phyloP scores from a whole-genome alignment of 768 basidiomycete genomes.

The Suillus placidus region DNA sequence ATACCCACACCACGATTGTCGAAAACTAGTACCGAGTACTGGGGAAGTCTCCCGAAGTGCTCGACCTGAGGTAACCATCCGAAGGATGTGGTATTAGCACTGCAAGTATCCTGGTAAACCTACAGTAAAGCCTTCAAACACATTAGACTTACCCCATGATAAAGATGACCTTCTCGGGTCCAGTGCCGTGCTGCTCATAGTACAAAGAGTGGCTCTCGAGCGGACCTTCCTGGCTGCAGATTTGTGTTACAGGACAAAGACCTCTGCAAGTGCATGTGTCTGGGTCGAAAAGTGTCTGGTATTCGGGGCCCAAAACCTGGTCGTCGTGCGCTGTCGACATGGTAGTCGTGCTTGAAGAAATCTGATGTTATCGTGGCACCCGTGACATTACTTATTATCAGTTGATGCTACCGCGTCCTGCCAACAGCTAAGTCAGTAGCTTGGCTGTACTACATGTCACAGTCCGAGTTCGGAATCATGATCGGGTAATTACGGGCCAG shows the following conservation, averaged over 20 bases:
- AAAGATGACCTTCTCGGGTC: constrained; percentile 66
- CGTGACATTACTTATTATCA: not conserved
- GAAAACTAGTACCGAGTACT: constrained; percentile 71
- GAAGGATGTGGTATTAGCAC: constrained; percentile 65
- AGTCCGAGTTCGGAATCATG: too few relatives aligned
- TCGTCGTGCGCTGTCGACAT: constrained; percentile 15
- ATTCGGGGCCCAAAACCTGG: constrained; percentile 22
- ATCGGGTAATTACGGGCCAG: too few relatives aligned
- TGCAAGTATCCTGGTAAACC: constrained; percentile 27
- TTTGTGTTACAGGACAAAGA: constrained; percentile 69
- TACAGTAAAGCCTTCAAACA: not conserved
- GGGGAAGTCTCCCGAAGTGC: constrained; percentile 55
- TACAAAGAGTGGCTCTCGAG: constrained; percentile 76
- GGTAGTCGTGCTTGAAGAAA: not conserved
- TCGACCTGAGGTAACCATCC: constrained; percentile 67
- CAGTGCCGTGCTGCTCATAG: constrained; percentile 75
- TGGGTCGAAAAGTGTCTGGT: constrained; percentile 56
- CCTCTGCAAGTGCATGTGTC: constrained; percentile 68
- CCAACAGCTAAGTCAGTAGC: too few relatives aligned
- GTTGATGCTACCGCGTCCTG: not conserved
- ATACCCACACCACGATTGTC: constrained; percentile 87
- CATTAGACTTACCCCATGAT: constrained; percentile 64
- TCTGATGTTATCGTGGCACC: not conserved
- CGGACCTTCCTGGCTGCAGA: constrained; percentile 48
- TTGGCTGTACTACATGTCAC: too few relatives aligned